Base-by-base conservation (phyloP, 805 yeast species). In the Peterozyma toletana region DNA sequence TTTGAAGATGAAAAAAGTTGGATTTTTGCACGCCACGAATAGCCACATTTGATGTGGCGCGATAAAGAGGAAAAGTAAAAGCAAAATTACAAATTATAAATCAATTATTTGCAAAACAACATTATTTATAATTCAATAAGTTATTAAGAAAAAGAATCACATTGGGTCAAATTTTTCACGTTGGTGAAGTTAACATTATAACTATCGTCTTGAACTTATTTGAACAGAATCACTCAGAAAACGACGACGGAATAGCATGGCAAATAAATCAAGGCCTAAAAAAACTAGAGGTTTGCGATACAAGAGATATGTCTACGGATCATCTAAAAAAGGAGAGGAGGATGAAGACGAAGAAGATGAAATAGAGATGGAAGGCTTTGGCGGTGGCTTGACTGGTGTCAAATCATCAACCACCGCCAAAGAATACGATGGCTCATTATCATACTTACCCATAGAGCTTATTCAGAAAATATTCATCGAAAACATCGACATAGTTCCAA, bases 161-260 rank as follows among this genome's bases (percentile, higher is more conserved):
- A 21, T 5, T 21, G 7, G 7, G 7, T 21, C 7, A 4, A 5
- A 21, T 21, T 21, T 7, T 7, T 21, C 27, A 21, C 7, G 7
- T 7, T 21, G 27, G 27, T 21, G 27, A 21, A 21, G 27, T 7
- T 7, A 21, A 21, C 4, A 21, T 21, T 7, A 21, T 21, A 4
- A 21, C 27, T 5, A 21, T 21, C 27, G 27, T 21, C 27, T 21
- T 7, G 7, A 5, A 5, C 7, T 21, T 21, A 21, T 21, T 21
- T 21, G 27, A 7, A 21, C 7, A 21, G 27, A 21, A 21, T 7
- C 27, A 21, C 7, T 21, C 27, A 21, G 7, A 57, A 0, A 87
- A 77, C 7, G 85, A 79, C 61, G 91, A 85, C 0, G 88, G 78
- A 58, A 84, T 83, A 3, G 90, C 91, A 89, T 89, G 82, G 96